A percentile compares a stretch with the other conserved stretches of the same genome.
Conservation (phyloP, 2,329 filamentous ascomycete genomes). For the Aspergillus sergii region DNA sequence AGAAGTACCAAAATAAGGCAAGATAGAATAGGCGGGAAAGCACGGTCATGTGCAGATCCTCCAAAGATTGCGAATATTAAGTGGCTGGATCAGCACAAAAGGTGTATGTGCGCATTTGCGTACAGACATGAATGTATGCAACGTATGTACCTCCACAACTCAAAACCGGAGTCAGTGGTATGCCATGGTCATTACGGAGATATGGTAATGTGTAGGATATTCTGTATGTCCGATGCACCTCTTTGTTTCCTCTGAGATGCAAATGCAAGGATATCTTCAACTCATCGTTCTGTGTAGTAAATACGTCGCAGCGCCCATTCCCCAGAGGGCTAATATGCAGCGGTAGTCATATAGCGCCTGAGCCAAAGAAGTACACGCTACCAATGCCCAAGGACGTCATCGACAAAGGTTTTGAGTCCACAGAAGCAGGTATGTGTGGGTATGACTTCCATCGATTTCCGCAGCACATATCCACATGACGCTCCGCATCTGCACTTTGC, state of each 20-base stretch:
- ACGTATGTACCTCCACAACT: conserved; percentile 11
- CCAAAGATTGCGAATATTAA: background rate
- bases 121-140: conserved; percentile 14
- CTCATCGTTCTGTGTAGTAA: too few species aligned
- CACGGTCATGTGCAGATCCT: background rate
- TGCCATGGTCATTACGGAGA: background rate
- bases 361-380: conserved; percentile 6
- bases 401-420: conserved; percentile 12
- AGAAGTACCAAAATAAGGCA: conserved; percentile 11
- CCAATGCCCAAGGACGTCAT: background rate
- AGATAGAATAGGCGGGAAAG: background rate
- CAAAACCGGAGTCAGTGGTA: background rate
- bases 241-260: background rate
- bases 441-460: background rate
- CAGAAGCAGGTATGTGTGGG: conserved; percentile 8
- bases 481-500: background rate
- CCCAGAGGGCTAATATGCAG: background rate
- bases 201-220: background rate
- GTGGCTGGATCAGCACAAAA: background rate
- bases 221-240: background rate
- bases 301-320: background rate
- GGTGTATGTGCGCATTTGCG: conserved; percentile 14
- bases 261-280: background rate
- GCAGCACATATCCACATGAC: conserved; percentile 6
- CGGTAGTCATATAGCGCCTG: background rate